phyloP scores from a whole-genome alignment of 306 rosid genomes.

The Canavalia gladiata region DNA sequence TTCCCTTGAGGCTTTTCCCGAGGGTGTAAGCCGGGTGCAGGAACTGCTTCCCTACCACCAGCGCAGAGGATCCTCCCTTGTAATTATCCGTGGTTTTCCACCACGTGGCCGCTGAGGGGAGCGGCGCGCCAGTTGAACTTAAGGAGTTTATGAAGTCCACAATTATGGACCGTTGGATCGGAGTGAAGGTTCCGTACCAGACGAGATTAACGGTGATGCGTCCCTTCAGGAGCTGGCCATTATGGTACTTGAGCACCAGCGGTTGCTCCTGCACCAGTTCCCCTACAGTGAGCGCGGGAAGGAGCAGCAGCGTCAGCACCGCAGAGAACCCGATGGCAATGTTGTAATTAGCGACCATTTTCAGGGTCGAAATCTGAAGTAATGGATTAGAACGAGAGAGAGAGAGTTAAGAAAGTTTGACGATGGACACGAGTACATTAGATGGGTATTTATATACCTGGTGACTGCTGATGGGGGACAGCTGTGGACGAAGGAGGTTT shows the following conservation, averaged over 20 bases:
- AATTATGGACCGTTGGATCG: slow-evolving; percentile 80
- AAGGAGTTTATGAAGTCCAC: slow-evolving; percentile 81
- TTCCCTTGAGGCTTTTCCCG: slow-evolving; percentile 62
- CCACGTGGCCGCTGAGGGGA: slow-evolving; percentile 75
- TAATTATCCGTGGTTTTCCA: slow-evolving; percentile 87
- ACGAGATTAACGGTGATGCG: slow-evolving; percentile 77
- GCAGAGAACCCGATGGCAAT: slow-evolving; percentile 45
- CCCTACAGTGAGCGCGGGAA: slow-evolving; percentile 40
- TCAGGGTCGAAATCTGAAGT: not conserved
- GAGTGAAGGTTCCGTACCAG: slow-evolving; percentile 86
- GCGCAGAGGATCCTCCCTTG: slow-evolving; percentile 69
- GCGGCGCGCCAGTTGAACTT: slow-evolving; percentile 27
- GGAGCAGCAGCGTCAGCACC: not conserved
- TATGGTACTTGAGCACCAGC: slow-evolving; percentile 76
- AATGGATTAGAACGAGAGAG: not conserved
- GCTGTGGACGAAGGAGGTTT: slow-evolving; percentile 55
- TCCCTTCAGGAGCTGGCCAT: slow-evolving; percentile 87
- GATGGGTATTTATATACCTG: slow-evolving; percentile 49
- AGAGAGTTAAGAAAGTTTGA: not conserved
- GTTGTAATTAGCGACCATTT: slow-evolving; percentile 52
- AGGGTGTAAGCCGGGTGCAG: slow-evolving; percentile 70
- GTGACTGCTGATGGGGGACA: slow-evolving; percentile 33
- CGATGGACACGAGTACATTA: not conserved
- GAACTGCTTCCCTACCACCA: slow-evolving; percentile 71
- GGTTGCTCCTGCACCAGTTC: slow-evolving; percentile 78